Conservation (phyloP, 805 yeast species). For the Nakazawaea ernobii region DNA sequence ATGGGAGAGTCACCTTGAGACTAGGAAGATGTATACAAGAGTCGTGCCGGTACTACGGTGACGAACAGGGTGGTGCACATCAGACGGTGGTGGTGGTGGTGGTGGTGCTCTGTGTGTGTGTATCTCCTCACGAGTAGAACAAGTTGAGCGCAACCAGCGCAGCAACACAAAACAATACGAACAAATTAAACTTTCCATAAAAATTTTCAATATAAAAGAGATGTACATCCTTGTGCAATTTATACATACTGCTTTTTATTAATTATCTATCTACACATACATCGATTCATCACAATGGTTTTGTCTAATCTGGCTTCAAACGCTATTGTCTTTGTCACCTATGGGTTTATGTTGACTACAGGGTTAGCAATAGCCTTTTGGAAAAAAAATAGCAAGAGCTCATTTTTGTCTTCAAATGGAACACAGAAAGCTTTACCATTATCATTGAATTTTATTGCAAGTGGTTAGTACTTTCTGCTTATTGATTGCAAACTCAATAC, state of each 20-base stretch:
- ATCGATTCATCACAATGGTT: slow-evolving; percentile 3
- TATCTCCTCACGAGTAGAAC: not conserved
- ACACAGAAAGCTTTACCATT: slow-evolving; percentile 76
- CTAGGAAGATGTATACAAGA: too few species aligned
- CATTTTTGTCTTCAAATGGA: slow-evolving; percentile 73
- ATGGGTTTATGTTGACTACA: slow-evolving; percentile 44
- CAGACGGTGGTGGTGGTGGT: not conserved
- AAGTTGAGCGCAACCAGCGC: too few species aligned
- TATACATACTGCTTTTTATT: too few species aligned
- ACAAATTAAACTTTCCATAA: not conserved
- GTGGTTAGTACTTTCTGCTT: slow-evolving; percentile 52
- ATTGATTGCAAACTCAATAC: too few species aligned
- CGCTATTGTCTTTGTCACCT: slow-evolving; percentile 59
- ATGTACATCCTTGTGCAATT: not conserved
- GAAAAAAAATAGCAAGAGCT: slow-evolving; percentile 41
- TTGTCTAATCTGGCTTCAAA: slow-evolving; percentile 33
- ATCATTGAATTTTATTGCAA: slow-evolving; percentile 84
- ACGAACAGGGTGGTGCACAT: not conserved
- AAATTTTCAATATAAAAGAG: not conserved
- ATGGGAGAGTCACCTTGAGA: too few species aligned
- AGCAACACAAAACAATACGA: not conserved
- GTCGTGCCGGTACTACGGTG: too few species aligned
- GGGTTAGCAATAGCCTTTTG: slow-evolving; percentile 59
- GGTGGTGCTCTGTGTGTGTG: not conserved
- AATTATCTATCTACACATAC: too few species aligned